Evolutionary conservation across 2,329 filamentous ascomycete species (phyloP), one percentile per base, ranked within the genome.

Genomic region (Colletotrichum sidae): DNA sequence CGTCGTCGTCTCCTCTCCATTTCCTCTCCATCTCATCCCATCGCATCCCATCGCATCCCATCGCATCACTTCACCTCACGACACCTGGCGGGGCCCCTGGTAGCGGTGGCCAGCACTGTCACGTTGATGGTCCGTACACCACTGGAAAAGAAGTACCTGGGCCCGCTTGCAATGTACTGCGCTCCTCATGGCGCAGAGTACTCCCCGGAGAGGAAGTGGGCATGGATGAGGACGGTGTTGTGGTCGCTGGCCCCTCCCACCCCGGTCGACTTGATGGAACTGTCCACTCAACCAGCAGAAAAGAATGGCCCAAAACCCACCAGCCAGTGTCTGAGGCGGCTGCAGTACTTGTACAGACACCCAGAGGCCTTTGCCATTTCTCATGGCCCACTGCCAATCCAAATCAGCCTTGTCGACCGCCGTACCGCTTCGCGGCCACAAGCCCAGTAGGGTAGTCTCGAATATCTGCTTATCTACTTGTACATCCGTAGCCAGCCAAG

Each of bases 321-420:
- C 62, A 62, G 46, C 15, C 11, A 45, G 15, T 8, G 25, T 17
- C 17, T 17, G 17, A 17, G 17, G 17, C 17, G 17, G 17, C 17
- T 25, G 25, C 25, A 25, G 25, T 25, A 25, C 25, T 5, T 25
- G 25, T 25, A 25, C 25, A 25, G 25, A 5, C 25, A 25, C 25
- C 4, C 25, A 25, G 50, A 65, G 50, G 55, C 47, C 60, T 37
- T 56, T 25, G 25, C 38, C 38, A 8, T 15, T 15, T 46, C 25
- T 39, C 60, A 63, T 63, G 51, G 67, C 51, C 67, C 58, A 65
- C 57, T 56, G 55, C 53, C 56, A 59, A 65, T 65, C 65, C 58
- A 65, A 68, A 33, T 45, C 56, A 55, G 67, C 67, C 59, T 57
- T 65, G 49, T 60, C 63, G 47, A 61, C 60, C 60, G 39, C 39